Conservation (phyloP, 176 grass and related monocot species). For the Oryza glaberrima region DNA sequence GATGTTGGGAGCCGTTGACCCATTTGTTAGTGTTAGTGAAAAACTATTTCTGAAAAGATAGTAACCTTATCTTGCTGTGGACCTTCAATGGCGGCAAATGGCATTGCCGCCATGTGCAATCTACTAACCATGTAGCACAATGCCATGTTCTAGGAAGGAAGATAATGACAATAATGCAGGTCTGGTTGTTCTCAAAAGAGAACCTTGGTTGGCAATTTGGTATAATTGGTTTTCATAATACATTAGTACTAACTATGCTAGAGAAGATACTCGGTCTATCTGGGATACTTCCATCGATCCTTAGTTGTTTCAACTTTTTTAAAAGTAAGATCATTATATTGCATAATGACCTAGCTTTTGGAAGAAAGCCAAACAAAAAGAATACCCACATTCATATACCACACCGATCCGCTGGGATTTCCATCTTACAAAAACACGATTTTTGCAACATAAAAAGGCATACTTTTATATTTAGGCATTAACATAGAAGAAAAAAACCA, state of each 20-base stretch:
- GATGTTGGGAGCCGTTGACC: background rate
- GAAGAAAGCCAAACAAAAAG: too few relatives aligned
- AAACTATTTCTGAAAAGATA: background rate
- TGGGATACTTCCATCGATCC: background rate
- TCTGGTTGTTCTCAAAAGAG: background rate
- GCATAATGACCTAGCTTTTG: too few relatives aligned
- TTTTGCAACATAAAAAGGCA: too few relatives aligned
- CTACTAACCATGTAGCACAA: background rate
- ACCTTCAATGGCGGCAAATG: background rate
- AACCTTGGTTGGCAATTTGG: background rate
- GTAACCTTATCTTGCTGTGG: background rate
- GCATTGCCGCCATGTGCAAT: background rate
- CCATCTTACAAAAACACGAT: too few relatives aligned
- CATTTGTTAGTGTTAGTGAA: background rate
- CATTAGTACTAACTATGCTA: background rate
- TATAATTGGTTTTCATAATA: background rate
- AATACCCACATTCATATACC: too few relatives aligned
- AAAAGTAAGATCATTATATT: too few relatives aligned
- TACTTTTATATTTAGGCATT: too few relatives aligned
- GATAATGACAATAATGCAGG: background rate
- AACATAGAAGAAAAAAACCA: too few relatives aligned
- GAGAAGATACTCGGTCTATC: background rate
- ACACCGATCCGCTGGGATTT: too few relatives aligned
- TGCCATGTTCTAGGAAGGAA: background rate
- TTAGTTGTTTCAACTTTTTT: background rate